Conservation (phyloP, 164 flowering plant genomes). For the Hamamelis virginiana region DNA sequence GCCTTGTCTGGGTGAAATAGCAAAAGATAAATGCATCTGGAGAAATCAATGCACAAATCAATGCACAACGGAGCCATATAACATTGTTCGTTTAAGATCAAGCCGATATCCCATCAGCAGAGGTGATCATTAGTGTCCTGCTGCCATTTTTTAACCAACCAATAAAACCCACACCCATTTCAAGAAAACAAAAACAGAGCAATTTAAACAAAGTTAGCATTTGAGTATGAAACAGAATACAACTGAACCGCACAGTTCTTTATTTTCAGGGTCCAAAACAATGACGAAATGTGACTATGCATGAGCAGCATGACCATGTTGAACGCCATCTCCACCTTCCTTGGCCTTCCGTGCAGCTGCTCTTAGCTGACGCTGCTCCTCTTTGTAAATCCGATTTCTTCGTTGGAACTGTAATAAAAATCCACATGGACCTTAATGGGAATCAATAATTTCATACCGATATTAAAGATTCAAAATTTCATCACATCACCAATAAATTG, state of each 20-base stretch:
- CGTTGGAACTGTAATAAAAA: slow-evolving; percentile 68
- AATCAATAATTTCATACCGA: background rate
- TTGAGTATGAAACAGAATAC: slow-evolving; percentile 4
- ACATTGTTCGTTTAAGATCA: background rate
- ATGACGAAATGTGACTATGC: slow-evolving; percentile 14
- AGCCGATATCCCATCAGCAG: background rate
- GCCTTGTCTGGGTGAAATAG: no score
- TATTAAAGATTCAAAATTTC: no score
- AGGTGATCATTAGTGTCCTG: background rate
- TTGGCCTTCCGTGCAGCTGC: slow-evolving; percentile 76
- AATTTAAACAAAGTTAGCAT: background rate
- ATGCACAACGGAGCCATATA: no score
- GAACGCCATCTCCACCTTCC: slow-evolving; percentile 46
- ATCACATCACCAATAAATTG: no score
- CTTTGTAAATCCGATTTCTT: slow-evolving; percentile 87
- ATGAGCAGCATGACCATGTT: slow-evolving; percentile 25
- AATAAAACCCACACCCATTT: slow-evolving; percentile 1
- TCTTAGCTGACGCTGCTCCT: slow-evolving; percentile 89
- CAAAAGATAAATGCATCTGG: background rate
- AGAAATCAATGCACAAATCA: no score
- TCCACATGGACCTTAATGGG: background rate
- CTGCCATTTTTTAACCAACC: slow-evolving; percentile 1
- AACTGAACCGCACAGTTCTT: slow-evolving; percentile 7
- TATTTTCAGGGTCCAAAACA: slow-evolving; percentile 12
- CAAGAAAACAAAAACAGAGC: background rate